Evolutionary conservation across 2,329 filamentous ascomycete species (phyloP).

Genomic region (Huntiella abstrusa): DNA sequence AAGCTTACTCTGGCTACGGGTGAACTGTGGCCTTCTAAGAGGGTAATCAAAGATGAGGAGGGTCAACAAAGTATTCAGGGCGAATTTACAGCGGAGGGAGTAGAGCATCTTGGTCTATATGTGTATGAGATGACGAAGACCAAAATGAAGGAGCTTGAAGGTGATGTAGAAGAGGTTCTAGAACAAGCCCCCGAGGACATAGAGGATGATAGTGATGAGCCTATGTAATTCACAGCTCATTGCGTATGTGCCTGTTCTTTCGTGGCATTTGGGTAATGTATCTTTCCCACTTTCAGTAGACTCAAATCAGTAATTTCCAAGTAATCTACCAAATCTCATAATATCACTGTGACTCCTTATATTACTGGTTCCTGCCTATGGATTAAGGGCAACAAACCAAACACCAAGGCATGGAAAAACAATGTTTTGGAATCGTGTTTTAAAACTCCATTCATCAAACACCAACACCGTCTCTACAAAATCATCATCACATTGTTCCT

Average conservation of each 20-base stretch:
- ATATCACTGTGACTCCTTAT: neutral
- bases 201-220: neutral
- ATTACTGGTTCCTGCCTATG: too few relatives aligned
- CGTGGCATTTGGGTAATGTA: neutral
- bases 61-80: slow-evolving; percentile 24
- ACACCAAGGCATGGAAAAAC: too few relatives aligned
- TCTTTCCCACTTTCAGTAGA: neutral
- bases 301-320: neutral
- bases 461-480: too few relatives aligned
- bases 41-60: slow-evolving; percentile 27
- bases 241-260: neutral
- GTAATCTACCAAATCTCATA: neutral
- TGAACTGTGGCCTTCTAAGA: slow-evolving; percentile 62
- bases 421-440: too few relatives aligned
- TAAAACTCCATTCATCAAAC: too few relatives aligned
- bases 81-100: slow-evolving; percentile 61
- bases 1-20: slow-evolving; percentile 66
- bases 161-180: slow-evolving; percentile 15
- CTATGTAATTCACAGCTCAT: neutral
- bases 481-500: too few relatives aligned
- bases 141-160: slow-evolving; percentile 30
- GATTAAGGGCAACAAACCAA: too few relatives aligned
- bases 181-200: neutral
- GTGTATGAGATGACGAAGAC: slow-evolving; percentile 86
- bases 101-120: slow-evolving; percentile 91